A percentile compares a stretch with the other conserved stretches of the same genome.
These are phyloP conservation scores for Irpex rosettiformis DNA, from an alignment of 1,284 basidiomycete genomes.

Conservation along the genomic window DNA sequence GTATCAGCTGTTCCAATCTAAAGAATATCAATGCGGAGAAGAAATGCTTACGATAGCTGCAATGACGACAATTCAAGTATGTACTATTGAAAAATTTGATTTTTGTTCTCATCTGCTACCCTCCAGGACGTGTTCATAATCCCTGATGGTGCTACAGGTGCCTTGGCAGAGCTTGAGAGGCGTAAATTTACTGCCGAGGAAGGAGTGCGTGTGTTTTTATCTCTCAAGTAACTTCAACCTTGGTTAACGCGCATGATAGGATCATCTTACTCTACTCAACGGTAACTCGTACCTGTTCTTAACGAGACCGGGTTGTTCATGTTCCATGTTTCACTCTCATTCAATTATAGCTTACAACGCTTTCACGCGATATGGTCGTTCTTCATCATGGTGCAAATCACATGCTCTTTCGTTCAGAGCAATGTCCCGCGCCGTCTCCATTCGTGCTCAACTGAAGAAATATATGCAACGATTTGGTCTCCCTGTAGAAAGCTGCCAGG, in stretches of 20 bases:
- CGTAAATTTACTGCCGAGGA: constrained; percentile 97
- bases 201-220: constrained; percentile 56
- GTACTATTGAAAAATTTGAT: neutral
- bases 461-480: constrained; percentile 88
- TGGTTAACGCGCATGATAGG: constrained; percentile 34
- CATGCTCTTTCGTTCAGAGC: constrained; percentile 92
- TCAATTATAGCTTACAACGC: constrained; percentile 87
- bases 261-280: constrained; percentile 90
- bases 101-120: neutral
- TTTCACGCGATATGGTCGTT: constrained; percentile 79
- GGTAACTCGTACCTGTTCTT: too few relatives aligned
- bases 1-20: constrained; percentile 77
- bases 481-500: constrained; percentile 77
- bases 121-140: constrained; percentile 83
- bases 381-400: constrained; percentile 88
- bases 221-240: neutral
- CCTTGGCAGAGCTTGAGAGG: constrained; percentile 84
- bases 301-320: too few relatives aligned
- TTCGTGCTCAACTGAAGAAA: constrained; percentile 89
- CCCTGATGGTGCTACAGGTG: constrained; percentile 79
- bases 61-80: constrained; percentile 88
- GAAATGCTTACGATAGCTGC: constrained; percentile 95
- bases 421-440: constrained; percentile 88
- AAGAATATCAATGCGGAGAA: constrained; percentile 82
- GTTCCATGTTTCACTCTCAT: too few relatives aligned